Evolutionary conservation across 2,329 filamentous ascomycete genomes (phyloP).

Genomic region (Ascochyta koolunga): DNA sequence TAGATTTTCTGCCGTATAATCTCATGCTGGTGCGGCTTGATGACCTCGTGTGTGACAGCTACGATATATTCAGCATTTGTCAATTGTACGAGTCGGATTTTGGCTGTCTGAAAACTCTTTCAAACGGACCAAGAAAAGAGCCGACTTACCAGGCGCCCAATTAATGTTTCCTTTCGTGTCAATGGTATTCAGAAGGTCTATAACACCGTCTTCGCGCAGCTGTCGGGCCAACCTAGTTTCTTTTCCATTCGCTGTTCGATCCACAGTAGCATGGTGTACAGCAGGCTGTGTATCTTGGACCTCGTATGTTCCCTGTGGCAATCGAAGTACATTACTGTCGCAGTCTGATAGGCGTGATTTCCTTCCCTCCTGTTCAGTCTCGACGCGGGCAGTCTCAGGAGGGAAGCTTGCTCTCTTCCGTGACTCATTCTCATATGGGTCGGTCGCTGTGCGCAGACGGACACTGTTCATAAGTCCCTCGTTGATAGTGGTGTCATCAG

Average conservation of each 20-base stretch:
- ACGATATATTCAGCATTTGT: constrained; percentile 15
- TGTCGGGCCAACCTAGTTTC: constrained; percentile 13
- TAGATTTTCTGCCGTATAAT: constrained; percentile 56
- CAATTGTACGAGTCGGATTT: no score
- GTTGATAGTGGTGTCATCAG: constrained; percentile 10
- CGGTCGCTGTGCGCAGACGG: constrained; percentile 6
- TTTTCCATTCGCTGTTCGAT: constrained; percentile 5
- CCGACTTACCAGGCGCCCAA: constrained; percentile 48
- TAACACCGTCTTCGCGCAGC: constrained; percentile 34
- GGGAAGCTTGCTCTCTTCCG: constrained; percentile 13
- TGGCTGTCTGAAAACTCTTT: neutral
- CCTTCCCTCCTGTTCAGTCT: constrained; percentile 3
- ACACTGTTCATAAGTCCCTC: constrained; percentile 18
- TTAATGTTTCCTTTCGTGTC: constrained; percentile 47
- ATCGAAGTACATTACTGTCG: neutral
- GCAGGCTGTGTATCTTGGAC: neutral
- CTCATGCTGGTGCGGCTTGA: constrained; percentile 53
- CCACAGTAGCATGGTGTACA: constrained; percentile 1
- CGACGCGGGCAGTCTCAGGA: constrained; percentile 4
- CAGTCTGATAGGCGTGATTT: neutral
- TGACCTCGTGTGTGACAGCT: constrained; percentile 59
- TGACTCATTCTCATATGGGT: constrained; percentile 1
- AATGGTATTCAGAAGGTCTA: constrained; percentile 47
- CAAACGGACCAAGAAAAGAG: neutral
- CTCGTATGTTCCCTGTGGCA: neutral